Evolutionary conservation across 306 rosid species (phyloP).

Genomic region (Chamaecrista fasciculata): DNA sequence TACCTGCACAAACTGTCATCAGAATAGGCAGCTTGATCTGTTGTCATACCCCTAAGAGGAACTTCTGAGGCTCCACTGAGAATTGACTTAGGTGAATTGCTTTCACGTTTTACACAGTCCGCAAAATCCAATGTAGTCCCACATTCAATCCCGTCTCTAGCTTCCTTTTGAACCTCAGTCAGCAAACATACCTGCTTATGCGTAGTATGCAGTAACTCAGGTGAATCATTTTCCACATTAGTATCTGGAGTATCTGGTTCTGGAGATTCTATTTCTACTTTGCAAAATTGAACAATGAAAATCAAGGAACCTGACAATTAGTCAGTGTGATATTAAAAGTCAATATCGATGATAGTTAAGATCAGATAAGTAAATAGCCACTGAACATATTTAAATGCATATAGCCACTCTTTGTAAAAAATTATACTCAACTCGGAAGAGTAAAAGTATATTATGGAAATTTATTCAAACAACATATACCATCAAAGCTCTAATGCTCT

Average conservation of each 20-base stretch:
- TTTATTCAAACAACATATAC: background rate
- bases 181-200: constrained; percentile 40
- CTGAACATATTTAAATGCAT: background rate
- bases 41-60: constrained; percentile 35
- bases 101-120: constrained; percentile 36
- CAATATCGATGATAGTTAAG: background rate
- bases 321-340: background rate
- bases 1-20: constrained; percentile 49
- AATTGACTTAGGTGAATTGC: constrained; percentile 43
- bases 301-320: background rate
- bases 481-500: constrained; percentile 1
- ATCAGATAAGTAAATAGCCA: background rate
- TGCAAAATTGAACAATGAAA: background rate
- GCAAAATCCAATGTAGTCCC: constrained; percentile 27
- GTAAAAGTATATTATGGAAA: background rate
- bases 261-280: constrained; percentile 44
- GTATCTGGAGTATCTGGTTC: constrained; percentile 34
- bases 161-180: constrained; percentile 45
- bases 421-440: background rate
- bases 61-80: constrained; percentile 38
- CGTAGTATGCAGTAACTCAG: constrained; percentile 43
- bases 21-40: constrained; percentile 29
- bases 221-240: constrained; percentile 29
- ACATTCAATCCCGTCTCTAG: constrained; percentile 36
- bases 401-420: background rate